Base-by-base conservation (phyloP, 2,329 filamentous ascomycete species). In the Aspergillus chevalieri region DNA sequence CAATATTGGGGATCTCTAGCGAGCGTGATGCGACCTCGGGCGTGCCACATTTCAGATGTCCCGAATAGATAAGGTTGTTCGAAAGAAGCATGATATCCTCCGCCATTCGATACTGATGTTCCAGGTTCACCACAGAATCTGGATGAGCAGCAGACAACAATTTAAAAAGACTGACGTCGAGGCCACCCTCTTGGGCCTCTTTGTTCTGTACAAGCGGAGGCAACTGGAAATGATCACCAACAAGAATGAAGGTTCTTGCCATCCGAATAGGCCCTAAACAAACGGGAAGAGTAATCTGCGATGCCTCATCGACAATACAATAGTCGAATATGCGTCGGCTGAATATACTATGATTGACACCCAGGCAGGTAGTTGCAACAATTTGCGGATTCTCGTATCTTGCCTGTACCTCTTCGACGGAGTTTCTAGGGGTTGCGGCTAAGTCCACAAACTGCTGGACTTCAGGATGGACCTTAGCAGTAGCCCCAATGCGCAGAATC, bases 41-140 rank as follows among this genome's bases (percentile, higher is more conserved):
- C 4, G 85, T 95, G 21, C 93, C 93, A 64, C 93, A 98, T 61
- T 93, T 92, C 34, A 98, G 78, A 33, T 84, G 82, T 4, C 91
- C 92, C n/a, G 85, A 78, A 71, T 98, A 98, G 61, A 98, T 96
- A 49, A 98, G 79, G 1, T 82, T 87, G 68, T 96, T 98, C 54
- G 89, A 94, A 12, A 98, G 79, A 2, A 85, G 80, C 92, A 97
- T 97, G 52, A 98, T 87, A 53, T 98, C 93, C 58, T 93, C 87
- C 61, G 89, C 95, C 93, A 98, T 98, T 53, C 93, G 89, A 65
- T 98, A 98, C 66, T 98, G 93, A 62, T 96, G 90, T 61, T 93
- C 90, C 1, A 98, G 80, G 55, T 87, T 95, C 53, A 94, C 89
- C 2, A 98, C 91, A 1, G 90, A 90, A 43, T 83, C 76, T 0